Evolutionary conservation across 2,329 filamentous ascomycete species (phyloP).

Genomic region (Fusarium sp.): DNA sequence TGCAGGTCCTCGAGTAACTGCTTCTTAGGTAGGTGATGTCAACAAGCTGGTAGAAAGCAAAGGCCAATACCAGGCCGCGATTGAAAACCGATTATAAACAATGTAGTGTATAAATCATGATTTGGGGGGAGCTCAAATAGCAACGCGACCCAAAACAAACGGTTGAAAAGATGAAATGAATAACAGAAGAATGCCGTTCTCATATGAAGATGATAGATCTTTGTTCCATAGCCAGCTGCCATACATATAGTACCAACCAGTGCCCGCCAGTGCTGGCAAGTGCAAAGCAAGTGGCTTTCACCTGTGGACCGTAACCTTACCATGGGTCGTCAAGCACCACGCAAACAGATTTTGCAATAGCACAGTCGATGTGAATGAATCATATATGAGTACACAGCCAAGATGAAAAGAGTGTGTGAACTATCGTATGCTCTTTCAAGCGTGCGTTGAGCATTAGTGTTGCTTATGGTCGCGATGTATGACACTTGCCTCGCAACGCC

Average conservation of each 20-base stretch:
- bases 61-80: not conserved
- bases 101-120: conserved; percentile 29
- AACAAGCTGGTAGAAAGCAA: not conserved
- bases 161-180: not conserved
- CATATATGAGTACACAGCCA: no score
- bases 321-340: not conserved
- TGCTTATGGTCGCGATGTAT: not conserved
- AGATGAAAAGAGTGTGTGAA: not conserved
- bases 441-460: not conserved
- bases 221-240: not conserved
- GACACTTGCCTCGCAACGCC: not conserved
- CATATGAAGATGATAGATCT: not conserved
- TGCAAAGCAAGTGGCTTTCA: conserved; percentile 41
- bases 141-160: not conserved
- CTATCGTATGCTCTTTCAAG: not conserved
- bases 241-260: not conserved
- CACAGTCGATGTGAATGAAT: no score
- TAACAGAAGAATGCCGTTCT: not conserved
- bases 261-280: conserved; percentile 31
- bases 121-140: not conserved
- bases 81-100: conserved; percentile 14
- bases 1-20: not conserved
- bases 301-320: not conserved
- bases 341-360: not conserved
- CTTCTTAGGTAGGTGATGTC: not conserved